Base-by-base conservation (phyloP, 1,139 yeast species). In the Saccharomyces hybrid region DNA sequence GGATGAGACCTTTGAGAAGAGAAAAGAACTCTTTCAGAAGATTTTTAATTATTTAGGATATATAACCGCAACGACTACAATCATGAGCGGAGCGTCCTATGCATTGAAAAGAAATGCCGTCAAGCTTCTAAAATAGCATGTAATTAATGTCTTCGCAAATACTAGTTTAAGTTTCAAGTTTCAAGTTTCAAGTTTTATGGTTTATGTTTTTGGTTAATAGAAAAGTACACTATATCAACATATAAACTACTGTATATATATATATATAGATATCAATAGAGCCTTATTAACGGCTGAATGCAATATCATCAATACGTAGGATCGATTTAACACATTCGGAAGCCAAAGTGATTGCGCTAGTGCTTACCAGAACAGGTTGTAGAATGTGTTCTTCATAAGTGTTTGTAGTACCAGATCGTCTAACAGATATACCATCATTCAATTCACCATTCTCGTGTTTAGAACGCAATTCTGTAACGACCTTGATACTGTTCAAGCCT, bases 301-400 rank as follows among this genome's bases (percentile, higher is more conserved):
- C 89, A 66, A 93, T 93, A 71, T 93, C 99, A 72, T 93, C 99
- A 66, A 95, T 93, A 74, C 99, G 86, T 70, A 93, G 79, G 62
- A 93, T 89, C 50, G 96, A 86, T 75, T 95, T 95, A 58, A 93
- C 98, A 66, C 96, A 88, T 75, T 93, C 99, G 28, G 97, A 86
- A 31, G 98, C 97, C 66, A 93, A 80, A 14, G 96, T 84, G 57
- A 93, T 85, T 50, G 99, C 96, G 73, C 96, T 87, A 42, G 95
- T 90, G 71, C 87, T 87, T 53, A 93, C 99, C 72, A 93, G 78
- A 6, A 90, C 96, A 4, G 99, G 99, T 73, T 93, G 99, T 67
- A 93, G 78, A 56, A 93, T 96, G 69, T 95, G 96, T 72, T 95
- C 99, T 55, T 87, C 90, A 66, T 78, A 88, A 50, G 96, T 89